These are phyloP conservation scores for Craterostigma plantagineum DNA, from an alignment of 257 asterid species.

Conservation along the genomic window DNA sequence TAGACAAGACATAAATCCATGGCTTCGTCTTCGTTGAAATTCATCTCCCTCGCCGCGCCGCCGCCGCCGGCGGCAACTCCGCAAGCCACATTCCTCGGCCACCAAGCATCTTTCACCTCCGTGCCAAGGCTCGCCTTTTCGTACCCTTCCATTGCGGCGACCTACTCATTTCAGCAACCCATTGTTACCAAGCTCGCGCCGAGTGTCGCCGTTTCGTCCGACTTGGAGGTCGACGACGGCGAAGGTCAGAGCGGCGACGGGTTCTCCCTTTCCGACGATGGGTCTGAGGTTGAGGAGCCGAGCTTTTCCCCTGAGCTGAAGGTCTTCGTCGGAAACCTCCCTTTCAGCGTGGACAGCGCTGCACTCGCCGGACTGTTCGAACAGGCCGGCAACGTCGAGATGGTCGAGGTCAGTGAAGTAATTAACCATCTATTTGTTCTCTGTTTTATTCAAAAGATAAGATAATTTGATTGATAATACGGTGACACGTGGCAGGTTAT, in stretches of 20 bases:
- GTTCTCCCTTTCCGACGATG: slow-evolving; percentile 6
- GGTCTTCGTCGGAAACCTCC: slow-evolving; percentile 79
- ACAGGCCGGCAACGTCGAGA: slow-evolving; percentile 61
- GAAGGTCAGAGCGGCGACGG: no score
- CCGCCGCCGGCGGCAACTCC: slow-evolving; percentile 12
- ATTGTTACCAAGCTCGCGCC: slow-evolving; percentile 15
- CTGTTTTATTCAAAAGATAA: background rate
- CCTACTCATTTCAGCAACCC: slow-evolving; percentile 2
- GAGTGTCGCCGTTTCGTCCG: slow-evolving; percentile 43
- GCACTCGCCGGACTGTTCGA: slow-evolving; percentile 57
- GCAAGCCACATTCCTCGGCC: slow-evolving; percentile 12
- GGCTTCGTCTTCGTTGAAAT: no score
- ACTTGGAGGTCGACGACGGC: slow-evolving; percentile 18
- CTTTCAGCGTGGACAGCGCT: slow-evolving; percentile 55
- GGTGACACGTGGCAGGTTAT: slow-evolving; percentile 51
- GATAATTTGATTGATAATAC: slow-evolving; percentile 1
- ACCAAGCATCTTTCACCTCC: slow-evolving; percentile 17
- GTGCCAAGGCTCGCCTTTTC: slow-evolving; percentile 20
- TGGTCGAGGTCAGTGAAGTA: slow-evolving; percentile 49
- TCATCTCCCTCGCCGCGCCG: slow-evolving; percentile 18
- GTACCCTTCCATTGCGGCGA: slow-evolving; percentile 10
- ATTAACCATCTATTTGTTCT: background rate
- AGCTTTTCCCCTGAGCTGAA: slow-evolving; percentile 39
- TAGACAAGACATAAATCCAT: no score
- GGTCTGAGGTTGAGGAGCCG: slow-evolving; percentile 8